Conservation (phyloP, 2,329 filamentous ascomycete genomes). For the Verticillium albo-atrum region DNA sequence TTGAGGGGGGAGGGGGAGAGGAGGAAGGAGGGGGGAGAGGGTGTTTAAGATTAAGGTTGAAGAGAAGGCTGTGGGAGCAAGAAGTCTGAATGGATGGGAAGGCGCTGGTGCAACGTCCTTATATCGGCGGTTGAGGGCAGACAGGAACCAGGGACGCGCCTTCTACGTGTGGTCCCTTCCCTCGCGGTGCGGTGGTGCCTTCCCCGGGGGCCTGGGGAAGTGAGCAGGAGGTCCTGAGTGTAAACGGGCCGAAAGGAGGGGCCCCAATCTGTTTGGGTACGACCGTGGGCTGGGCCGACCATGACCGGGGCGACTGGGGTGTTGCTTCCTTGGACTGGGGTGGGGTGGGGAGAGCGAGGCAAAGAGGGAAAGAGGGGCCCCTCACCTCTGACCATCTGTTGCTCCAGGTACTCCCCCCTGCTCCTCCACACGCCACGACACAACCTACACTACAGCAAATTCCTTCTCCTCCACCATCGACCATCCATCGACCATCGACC, state of each 20-base stretch:
- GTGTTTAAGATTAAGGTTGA: slow-evolving; percentile 1
- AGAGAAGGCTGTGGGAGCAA: background rate
- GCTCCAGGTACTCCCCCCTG: background rate
- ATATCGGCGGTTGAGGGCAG: slow-evolving; percentile 1
- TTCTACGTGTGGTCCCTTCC: slow-evolving; percentile 1
- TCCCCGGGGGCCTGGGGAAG: background rate
- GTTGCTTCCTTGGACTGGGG: background rate
- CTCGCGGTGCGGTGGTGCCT: slow-evolving; percentile 1
- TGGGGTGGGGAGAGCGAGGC: background rate
- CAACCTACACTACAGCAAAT: background rate
- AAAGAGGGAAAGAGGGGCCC: background rate
- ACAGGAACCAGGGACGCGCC: background rate
- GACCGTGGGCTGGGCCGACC: background rate
- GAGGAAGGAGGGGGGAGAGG: background rate
- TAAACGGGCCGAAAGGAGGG: slow-evolving; percentile 1
- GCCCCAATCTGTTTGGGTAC: slow-evolving; percentile 2
- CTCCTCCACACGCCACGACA: background rate
- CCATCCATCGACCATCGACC: too few relatives aligned
- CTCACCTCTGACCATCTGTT: background rate
- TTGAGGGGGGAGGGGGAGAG: background rate
- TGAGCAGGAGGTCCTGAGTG: background rate
- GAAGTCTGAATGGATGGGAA: background rate
- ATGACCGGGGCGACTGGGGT: background rate
- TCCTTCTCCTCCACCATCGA: background rate
- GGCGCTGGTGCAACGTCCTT: slow-evolving; percentile 3